Evolutionary conservation across 192 early-diverging fungal genomes (phyloP), one percentile per base, ranked within the genome.

Genomic region (Coemansia sp.): DNA sequence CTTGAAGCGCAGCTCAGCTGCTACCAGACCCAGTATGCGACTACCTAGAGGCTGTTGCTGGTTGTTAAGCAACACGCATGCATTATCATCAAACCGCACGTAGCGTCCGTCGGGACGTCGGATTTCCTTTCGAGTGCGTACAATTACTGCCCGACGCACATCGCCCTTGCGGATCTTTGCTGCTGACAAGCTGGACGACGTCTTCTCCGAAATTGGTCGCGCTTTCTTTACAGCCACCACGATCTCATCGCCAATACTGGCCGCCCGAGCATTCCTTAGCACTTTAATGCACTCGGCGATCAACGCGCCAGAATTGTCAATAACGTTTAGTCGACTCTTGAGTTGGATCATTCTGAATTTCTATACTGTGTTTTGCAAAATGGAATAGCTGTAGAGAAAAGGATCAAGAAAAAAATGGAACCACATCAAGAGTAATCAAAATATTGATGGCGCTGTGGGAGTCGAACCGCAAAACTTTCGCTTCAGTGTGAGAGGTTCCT

Each of bases 81-180:
- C 96, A 71, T 98, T 98, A 73, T 98, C 96, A 65, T 98, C 96
- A 67, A 98, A 98, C 30, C 89, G 86, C 52, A 96, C 87, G 57
- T 90, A 93, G 52, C 90, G 88, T 55, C 96, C 96, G 63, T 98
- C 96, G 18, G 90, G 88, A 41, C 96, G 87, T 30, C 88, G 73
- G 57, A 91, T 90, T 73, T 93, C 92, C 80, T 93, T 94, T 64
- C 87, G 86, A 47, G 93, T 93, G 53, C 96, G 86, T 38, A 96
- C 94, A 28, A 98, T 88, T 10, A 98, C 73, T 0, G 93, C 96
- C 49, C 94, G 85, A 28, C 88, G 84, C 53, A 98, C 95, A 67
- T 98, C 95, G 7, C 96, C 96, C 82, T 92, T 97, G 82, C 92
- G 92, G 58, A 89, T 83, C 79, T 93, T 93, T 16, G 90, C 84